phyloP scores from a whole-genome alignment of 768 basidiomycete genomes.

The Hypholoma sublateritium region DNA sequence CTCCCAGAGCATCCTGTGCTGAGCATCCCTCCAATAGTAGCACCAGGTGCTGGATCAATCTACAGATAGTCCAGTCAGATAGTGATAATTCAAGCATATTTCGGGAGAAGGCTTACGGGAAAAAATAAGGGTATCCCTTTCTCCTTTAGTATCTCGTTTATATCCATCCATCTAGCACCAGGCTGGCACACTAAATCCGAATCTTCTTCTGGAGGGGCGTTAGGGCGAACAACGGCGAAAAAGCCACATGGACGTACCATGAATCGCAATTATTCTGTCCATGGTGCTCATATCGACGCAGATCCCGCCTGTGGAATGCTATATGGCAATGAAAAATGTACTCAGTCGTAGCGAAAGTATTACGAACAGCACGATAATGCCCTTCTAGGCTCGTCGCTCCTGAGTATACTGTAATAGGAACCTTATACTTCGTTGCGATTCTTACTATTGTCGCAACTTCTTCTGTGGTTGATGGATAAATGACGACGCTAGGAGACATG shows the following conservation, averaged over 20 bases:
- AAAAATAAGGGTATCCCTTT: slow-evolving; percentile 82
- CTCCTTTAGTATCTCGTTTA: slow-evolving; percentile 66
- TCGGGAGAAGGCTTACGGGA: slow-evolving; percentile 48
- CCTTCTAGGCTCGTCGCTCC: slow-evolving; percentile 86
- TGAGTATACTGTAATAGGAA: slow-evolving; percentile 78
- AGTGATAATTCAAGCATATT: background rate
- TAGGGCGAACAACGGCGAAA: background rate
- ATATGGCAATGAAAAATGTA: background rate
- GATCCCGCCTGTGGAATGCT: slow-evolving; percentile 60
- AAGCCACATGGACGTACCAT: slow-evolving; percentile 42
- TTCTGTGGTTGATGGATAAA: slow-evolving; percentile 68
- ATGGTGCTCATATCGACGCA: slow-evolving; percentile 79
- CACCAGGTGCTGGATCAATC: slow-evolving; percentile 78
- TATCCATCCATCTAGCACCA: slow-evolving; percentile 68
- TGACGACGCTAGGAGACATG: slow-evolving; percentile 54
- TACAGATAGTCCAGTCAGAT: slow-evolving; percentile 21
- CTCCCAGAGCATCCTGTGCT: slow-evolving; percentile 88
- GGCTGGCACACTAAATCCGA: slow-evolving; percentile 76
- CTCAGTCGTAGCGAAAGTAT: background rate
- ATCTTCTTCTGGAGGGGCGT: slow-evolving; percentile 50
- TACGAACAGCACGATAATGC: slow-evolving; percentile 61
- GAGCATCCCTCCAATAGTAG: slow-evolving; percentile 85
- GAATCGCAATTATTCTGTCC: slow-evolving; percentile 75
- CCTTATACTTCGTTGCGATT: slow-evolving; percentile 68
- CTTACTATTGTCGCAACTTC: slow-evolving; percentile 82